Evolutionary conservation across 140 eudicot genomes (phyloP), one percentile per base, ranked within the genome.

Genomic region (Anethum foeniculum): DNA sequence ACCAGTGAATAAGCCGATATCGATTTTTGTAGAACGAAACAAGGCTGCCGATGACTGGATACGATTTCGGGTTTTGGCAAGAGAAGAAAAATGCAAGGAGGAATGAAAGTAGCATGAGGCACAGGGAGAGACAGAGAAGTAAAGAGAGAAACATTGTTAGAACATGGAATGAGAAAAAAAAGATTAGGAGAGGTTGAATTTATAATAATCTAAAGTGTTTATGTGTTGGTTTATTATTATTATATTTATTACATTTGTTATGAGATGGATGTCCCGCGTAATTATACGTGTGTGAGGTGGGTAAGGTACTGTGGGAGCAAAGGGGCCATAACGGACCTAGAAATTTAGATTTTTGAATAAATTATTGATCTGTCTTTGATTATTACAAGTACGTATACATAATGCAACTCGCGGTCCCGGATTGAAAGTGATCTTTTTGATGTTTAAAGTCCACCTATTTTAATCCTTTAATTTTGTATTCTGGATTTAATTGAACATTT

Each of bases 11-110:
- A 41, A 92, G 81, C 21, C 93, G 89, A 82, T 65, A 84, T 58
- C 91, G 89, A 79, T 92, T 92, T 25, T 85, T 78, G 93, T 82
- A 90, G 89, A 90, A 92, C 41, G 91, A 76, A 25, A 83, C 44
- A 14, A 91, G 83, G 90, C 89, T 82, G 58, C 86, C 89, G 32
- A 89, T 68, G 18, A 93, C 7, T 0, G 97, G 97, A 80, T 90
- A 91, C 14, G 96, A 80, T 5, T 78, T 65, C 11, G 89, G 89
- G 14, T 74, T 44, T 5, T 25, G 7, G 58, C 6, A 9, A 7
- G 28, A 38, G 51, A 39, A 3, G 14, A 51, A 69, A 52, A 77
- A 78, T 67, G 80, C 56, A 0, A 73, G 56, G 28, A 83, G 32
- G 30, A 85, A 76, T 64, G 85, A 87, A 12, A 85, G 18, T 23